Conservation (phyloP, 106 monocot species). For the Acorus gramineus region DNA sequence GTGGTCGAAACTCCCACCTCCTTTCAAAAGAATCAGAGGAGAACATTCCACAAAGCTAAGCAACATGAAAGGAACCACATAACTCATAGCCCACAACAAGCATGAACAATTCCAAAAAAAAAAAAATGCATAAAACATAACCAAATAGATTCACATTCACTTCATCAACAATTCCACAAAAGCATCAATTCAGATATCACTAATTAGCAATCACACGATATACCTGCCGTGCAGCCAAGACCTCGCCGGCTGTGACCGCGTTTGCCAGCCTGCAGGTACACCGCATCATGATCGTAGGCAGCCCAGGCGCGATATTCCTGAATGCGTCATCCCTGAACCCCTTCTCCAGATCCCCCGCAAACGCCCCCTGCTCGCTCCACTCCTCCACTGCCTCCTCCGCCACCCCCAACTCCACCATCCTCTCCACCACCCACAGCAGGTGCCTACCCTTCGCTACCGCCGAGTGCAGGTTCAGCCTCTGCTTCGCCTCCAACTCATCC, state of each 20-base stretch:
- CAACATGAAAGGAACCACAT: too few species aligned
- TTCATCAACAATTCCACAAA: too few species aligned
- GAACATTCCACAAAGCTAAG: too few species aligned
- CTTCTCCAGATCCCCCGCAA: conserved; percentile 68
- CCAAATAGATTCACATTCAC: too few species aligned
- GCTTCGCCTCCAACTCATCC: conserved; percentile 89
- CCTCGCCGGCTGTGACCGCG: conserved; percentile 54
- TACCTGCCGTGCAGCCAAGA: conserved; percentile 68
- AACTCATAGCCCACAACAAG: too few species aligned
- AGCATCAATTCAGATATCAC: too few species aligned
- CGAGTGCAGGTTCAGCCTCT: conserved; percentile 61
- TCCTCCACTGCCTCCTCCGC: conserved; percentile 58
- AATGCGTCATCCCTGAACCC: conserved; percentile 74
- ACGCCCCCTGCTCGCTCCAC: conserved; percentile 67
- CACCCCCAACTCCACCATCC: conserved; percentile 79
- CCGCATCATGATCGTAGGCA: conserved; percentile 51
- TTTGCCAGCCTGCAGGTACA: conserved; percentile 55
- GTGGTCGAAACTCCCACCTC: too few species aligned
- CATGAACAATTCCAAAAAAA: too few species aligned
- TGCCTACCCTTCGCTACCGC: conserved; percentile 57
- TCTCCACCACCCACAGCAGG: conserved; percentile 78
- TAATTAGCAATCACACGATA: background rate
- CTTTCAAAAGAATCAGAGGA: too few species aligned
- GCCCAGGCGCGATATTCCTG: conserved; percentile 75
- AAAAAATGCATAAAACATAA: too few species aligned